Base-by-base conservation (phyloP, 2,329 filamentous ascomycete genomes). In the Aspergillus sp. region DNA sequence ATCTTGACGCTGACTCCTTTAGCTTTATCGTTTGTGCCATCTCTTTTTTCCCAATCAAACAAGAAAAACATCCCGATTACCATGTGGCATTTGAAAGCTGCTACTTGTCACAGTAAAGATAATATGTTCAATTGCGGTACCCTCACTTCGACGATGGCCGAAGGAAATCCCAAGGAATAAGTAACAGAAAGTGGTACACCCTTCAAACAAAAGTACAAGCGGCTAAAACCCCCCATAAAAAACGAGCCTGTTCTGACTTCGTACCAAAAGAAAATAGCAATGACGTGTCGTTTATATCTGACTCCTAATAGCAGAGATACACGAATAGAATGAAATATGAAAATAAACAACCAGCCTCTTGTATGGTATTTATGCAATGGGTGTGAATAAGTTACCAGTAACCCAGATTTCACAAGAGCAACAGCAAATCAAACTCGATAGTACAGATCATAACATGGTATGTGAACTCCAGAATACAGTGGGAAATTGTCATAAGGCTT, bases 341-440 rank as follows among this genome's bases (percentile, higher is more conserved):
- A 55, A 58, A 55, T 27, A 48, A 53, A 56, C 19, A 56, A 46
- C 40, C 39, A 52, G 57, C 56, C 56, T 57, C 52, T 62, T 59
- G 52, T 57, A 64, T 58, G 55, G 45, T 65, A 63, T 65, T 53
- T 65, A 66, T 61, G 61, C 62, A 60, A 55, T 56, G 57, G 62
- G 56, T 47, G 43, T 54, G 61, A 53, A 62, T 47, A 48, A 46
- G 43, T 54, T 62, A 55, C 56, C 53, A 59, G 53, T 37, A 51
- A 54, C 44, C 52, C 58, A 50, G 17, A 39, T 53, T 46, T 52
- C 50, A 51, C 19, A 51, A 51, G 50, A 57, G 54, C 37, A 61
- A 52, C 49, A 55, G 51, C 47, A 53, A 54, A 56, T 52, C 46
- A 55, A 48, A 59, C 50, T 48, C 48, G 44, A 43, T 56, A 55